Conservation (phyloP, 139 green algal species). For the Dunaliella sp. region DNA sequence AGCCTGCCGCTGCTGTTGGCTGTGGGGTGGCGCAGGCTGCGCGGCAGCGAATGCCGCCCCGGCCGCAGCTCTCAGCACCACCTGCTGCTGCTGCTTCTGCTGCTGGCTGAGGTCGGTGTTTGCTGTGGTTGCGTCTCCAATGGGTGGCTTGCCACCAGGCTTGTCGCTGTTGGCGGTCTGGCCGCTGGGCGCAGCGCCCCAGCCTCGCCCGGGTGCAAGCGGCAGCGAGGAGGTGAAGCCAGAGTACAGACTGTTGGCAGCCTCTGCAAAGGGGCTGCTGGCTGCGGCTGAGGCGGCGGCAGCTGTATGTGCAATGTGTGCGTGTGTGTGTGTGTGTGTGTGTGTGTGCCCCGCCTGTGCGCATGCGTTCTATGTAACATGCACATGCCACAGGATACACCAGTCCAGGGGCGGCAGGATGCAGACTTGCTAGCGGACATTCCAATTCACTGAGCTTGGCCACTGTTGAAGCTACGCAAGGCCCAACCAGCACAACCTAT, state of each 20-base stretch:
- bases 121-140: too few species aligned
- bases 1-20: not conserved
- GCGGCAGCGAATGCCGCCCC: conserved; percentile 16
- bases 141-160: not conserved
- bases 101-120: not conserved
- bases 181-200: conserved; percentile 5
- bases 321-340: too few species aligned
- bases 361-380: too few species aligned
- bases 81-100: conserved; percentile 21
- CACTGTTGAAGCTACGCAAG: too few species aligned
- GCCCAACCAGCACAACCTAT: too few species aligned
- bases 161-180: conserved; percentile 13
- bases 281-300: conserved; percentile 31
- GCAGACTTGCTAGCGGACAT: too few species aligned
- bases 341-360: too few species aligned
- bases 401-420: too few species aligned
- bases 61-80: conserved; percentile 34
- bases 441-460: too few species aligned
- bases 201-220: conserved; percentile 14
- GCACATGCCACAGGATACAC: too few species aligned
- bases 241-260: conserved; percentile 38
- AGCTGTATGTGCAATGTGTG: too few species aligned
- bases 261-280: conserved; percentile 29
- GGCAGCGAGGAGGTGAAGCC: conserved; percentile 34
- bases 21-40: not conserved